These are phyloP conservation scores for Sporothrix curviconia DNA, from an alignment of 2,329 filamentous ascomycete genomes.

Conservation along the genomic window DNA sequence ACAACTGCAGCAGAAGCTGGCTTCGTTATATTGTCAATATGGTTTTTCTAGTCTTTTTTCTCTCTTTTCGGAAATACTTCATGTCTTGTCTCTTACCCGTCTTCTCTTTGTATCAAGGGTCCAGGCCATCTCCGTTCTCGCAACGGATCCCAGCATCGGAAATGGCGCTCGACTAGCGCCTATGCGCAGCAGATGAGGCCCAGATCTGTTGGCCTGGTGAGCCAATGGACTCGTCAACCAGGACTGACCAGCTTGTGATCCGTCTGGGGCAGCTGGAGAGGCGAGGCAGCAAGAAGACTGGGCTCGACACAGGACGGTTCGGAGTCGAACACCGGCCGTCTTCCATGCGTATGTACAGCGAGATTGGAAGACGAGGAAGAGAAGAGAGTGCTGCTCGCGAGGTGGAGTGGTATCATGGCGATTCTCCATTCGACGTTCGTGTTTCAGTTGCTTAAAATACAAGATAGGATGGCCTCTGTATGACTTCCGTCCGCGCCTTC, in stretches of 20 bases:
- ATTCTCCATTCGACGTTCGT: too few relatives aligned
- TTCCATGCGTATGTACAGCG: too few relatives aligned
- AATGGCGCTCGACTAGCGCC: slow-evolving; percentile 6
- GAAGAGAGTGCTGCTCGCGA: neutral
- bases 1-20: too few relatives aligned
- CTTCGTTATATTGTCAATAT: too few relatives aligned
- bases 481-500: neutral
- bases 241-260: too few relatives aligned
- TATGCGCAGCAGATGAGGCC: slow-evolving; percentile 8
- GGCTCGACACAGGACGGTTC: neutral
- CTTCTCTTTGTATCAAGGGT: too few relatives aligned
- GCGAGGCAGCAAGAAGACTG: neutral
- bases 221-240: neutral
- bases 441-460: neutral
- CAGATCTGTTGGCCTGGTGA: slow-evolving; percentile 9
- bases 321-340: too few relatives aligned
- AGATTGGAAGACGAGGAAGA: too few relatives aligned
- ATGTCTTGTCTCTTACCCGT: neutral
- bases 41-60: too few relatives aligned
- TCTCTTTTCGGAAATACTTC: too few relatives aligned
- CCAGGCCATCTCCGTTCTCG: neutral
- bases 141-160: neutral
- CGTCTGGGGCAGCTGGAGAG: slow-evolving; percentile 1
- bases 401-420: too few relatives aligned
- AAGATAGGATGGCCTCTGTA: too few relatives aligned